phyloP scores from a whole-genome alignment of 1,284 basidiomycete species.

The Irpex rosettiformis region DNA sequence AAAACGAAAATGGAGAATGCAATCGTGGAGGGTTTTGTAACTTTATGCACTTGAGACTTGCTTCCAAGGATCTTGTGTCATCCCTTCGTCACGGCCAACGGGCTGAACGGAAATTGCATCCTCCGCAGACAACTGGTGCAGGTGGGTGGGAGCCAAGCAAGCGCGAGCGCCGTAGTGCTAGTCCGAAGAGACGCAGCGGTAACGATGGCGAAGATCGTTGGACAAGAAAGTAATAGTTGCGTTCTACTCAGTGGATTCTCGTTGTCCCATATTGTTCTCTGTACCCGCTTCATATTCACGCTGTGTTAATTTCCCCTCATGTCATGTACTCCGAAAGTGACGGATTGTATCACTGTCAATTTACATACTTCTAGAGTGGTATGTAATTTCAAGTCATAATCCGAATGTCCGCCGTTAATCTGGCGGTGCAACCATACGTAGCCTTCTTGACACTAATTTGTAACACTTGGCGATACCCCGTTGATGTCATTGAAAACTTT shows the following conservation, averaged over 20 bases:
- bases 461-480: not conserved
- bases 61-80: constrained; percentile 77
- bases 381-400: not conserved
- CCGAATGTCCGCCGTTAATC: not conserved
- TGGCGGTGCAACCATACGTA: not conserved
- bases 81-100: constrained; percentile 81
- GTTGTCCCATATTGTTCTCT: not conserved
- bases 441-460: not conserved
- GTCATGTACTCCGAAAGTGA: not conserved
- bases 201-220: constrained; percentile 74
- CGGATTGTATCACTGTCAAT: not conserved
- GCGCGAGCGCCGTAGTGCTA: constrained; percentile 68
- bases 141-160: constrained; percentile 80
- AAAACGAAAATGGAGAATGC: constrained; percentile 97
- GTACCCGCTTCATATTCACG: not conserved
- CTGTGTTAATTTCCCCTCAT: not conserved
- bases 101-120: constrained; percentile 75
- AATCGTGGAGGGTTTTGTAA: constrained; percentile 98
- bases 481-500: not conserved
- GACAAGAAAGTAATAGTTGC: constrained; percentile 33
- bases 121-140: constrained; percentile 52
- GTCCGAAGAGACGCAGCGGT: constrained; percentile 57
- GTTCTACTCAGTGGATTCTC: not conserved
- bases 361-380: not conserved
- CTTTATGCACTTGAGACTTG: constrained; percentile 95